These are phyloP conservation scores for Selenicereus undatus DNA, from an alignment of 148 eudicot genomes.

Conservation along the genomic window DNA sequence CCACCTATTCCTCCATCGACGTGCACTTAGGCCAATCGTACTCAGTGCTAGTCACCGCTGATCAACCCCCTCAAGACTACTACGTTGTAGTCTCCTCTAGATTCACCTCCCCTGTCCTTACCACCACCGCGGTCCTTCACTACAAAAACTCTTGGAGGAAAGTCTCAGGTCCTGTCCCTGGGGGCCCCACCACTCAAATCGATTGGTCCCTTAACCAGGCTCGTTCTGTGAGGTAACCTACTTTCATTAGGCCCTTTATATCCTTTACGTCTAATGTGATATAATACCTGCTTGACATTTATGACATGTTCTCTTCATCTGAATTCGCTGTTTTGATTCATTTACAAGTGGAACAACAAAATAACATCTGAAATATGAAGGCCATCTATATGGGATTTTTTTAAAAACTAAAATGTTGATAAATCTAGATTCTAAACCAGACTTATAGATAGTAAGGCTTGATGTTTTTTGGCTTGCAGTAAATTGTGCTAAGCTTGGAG, in stretches of 20 bases:
- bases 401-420: too few relatives aligned
- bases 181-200: slow-evolving; percentile 69
- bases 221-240: slow-evolving; percentile 57
- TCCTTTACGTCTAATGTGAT: too few relatives aligned
- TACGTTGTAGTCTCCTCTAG: slow-evolving; percentile 74
- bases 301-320: too few relatives aligned
- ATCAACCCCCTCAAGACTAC: slow-evolving; percentile 79
- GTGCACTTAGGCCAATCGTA: slow-evolving; percentile 88
- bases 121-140: slow-evolving; percentile 74
- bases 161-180: slow-evolving; percentile 70
- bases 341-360: too few relatives aligned
- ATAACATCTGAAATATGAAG: too few relatives aligned
- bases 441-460: too few relatives aligned
- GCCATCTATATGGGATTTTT: too few relatives aligned
- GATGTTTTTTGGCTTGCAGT: too few relatives aligned
- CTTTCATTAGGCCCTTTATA: neutral
- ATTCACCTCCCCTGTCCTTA: slow-evolving; percentile 65
- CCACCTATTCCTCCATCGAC: slow-evolving; percentile 61
- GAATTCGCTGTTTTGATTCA: too few relatives aligned
- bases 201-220: slow-evolving; percentile 75
- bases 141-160: slow-evolving; percentile 63
- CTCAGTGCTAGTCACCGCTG: slow-evolving; percentile 77
- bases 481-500: too few relatives aligned
- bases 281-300: too few relatives aligned
- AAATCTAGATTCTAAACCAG: too few relatives aligned